Evolutionary conservation across 2,329 filamentous ascomycete genomes (phyloP), one percentile per base, ranked within the genome.

Genomic region (Hirsutella minnesotensis): DNA sequence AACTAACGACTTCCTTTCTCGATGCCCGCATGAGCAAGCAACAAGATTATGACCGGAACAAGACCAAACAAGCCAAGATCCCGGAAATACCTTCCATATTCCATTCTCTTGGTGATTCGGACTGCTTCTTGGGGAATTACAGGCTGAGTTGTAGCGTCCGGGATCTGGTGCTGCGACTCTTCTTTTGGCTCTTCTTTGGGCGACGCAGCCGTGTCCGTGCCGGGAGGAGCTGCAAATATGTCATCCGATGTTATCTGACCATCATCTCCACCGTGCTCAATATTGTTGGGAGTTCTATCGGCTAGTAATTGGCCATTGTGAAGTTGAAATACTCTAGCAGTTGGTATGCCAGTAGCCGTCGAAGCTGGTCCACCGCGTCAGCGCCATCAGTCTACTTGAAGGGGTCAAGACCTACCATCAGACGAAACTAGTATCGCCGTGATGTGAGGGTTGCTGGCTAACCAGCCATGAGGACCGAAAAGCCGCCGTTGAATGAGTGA

Each of bases 1-100:
- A 12, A 37, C 40, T 42, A 27, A 42, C 40, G 30, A 10, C 34
- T 37, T 20, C 40, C 40, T 19, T 30, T 38, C n/a, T 42, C 40
- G 20, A 42, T 19, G 13, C 40, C 40, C 10, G 21, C 16, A 27
- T 42, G 18, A 20, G 35, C 27, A 5, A 40, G 7, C 29, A 40
- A 22, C 12, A 40, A 33, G 27, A 34, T 15, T 24, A 9, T 3
- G 15, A 40, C 39, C 5, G 22, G 21, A 39, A 29, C 15, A 9
- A 39, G 19, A 12, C 22, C 22, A 10, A 39, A 13, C 18, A 39
- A 13, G 15, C 37, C 37, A 4, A 39, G 22, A 18, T 39, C 20
- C 16, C 12, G 21, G 16, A 39, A 18, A 27, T 39, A 39, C 15
- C 10, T 22, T 24, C 12, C 10, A n/a, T 38, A 38, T 24, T 38